These are phyloP conservation scores for Asterella californica DNA, from an alignment of 225 moss, liverwort and hornwort species.

Conservation along the genomic window DNA sequence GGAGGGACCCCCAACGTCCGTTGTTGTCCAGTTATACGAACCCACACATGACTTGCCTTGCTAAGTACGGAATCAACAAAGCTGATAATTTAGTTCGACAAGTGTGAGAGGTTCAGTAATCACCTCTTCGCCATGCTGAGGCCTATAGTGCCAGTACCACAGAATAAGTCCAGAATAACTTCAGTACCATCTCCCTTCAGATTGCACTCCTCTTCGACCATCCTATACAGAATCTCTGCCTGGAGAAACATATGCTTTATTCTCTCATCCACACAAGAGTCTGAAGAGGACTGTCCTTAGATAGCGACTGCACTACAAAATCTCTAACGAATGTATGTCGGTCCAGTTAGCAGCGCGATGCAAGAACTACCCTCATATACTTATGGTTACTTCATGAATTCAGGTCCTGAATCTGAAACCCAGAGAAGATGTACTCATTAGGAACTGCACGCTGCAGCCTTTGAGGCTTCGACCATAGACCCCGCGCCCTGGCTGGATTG, in stretches of 20 bases:
- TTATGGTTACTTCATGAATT: too few relatives aligned
- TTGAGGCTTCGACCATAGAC: too few relatives aligned
- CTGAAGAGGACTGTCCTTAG: not conserved
- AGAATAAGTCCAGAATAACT: conserved; percentile 88
- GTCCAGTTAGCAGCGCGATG: not conserved
- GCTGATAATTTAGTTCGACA: not conserved
- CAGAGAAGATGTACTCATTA: too few relatives aligned
- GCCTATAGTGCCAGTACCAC: conserved; percentile 98
- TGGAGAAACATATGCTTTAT: conserved; percentile 24
- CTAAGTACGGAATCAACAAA: not conserved
- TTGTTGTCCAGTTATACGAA: not conserved
- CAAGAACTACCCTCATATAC: too few relatives aligned
- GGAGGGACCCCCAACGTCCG: too few relatives aligned
- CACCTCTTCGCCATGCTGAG: conserved; percentile 86
- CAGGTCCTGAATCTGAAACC: too few relatives aligned
- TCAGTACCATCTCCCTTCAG: conserved; percentile 82
- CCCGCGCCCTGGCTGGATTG: too few relatives aligned
- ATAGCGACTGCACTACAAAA: not conserved
- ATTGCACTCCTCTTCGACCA: conserved; percentile 78
- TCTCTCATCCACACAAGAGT: not conserved
- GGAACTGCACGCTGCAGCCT: too few relatives aligned
- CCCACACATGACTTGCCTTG: not conserved
- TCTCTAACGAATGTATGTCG: not conserved
- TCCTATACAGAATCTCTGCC: conserved; percentile 81
- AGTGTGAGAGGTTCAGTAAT: conserved; percentile 11